These are phyloP conservation scores for Daldinia caldariorum DNA, from an alignment of 495 filamentous ascomycete species.

Conservation along the genomic window DNA sequence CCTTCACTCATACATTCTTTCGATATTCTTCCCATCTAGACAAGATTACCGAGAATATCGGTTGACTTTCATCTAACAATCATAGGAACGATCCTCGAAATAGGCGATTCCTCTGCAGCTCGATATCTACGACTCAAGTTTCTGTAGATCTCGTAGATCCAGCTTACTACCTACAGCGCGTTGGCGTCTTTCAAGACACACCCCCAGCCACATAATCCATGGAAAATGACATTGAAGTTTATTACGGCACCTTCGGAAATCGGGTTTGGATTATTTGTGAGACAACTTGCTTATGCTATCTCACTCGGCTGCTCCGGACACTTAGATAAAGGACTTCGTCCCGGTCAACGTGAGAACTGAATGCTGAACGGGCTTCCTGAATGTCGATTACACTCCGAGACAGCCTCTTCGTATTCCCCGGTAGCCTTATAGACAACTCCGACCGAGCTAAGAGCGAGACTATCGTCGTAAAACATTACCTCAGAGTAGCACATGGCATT, in stretches of 20 bases:
- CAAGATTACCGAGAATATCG: background rate
- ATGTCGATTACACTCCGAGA: constrained; percentile 17
- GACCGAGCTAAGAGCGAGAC: constrained; percentile 1
- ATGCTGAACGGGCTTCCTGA: constrained; percentile 9
- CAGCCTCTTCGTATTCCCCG: constrained; percentile 2
- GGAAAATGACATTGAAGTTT: constrained; percentile 24
- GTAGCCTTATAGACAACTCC: background rate
- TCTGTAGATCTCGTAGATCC: constrained; percentile 26
- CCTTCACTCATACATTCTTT: background rate
- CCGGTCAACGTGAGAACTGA: constrained; percentile 4
- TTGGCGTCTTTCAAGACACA: constrained; percentile 23
- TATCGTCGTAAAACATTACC: constrained; percentile 33
- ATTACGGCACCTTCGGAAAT: background rate
- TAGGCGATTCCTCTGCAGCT: constrained; percentile 8
- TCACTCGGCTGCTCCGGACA: constrained; percentile 8
- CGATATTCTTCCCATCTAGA: too few relatives aligned
- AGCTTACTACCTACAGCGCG: constrained; percentile 13
- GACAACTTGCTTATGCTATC: background rate
- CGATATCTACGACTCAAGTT: constrained; percentile 2
- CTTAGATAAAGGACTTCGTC: constrained; percentile 13
- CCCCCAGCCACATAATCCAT: constrained; percentile 32
- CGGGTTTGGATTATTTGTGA: background rate
- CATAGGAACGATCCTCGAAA: too few relatives aligned
- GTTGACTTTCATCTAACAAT: background rate
- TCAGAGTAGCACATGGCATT: constrained; percentile 34